phyloP scores from a whole-genome alignment of 2,329 filamentous ascomycete species.

The Alternaria rosae region DNA sequence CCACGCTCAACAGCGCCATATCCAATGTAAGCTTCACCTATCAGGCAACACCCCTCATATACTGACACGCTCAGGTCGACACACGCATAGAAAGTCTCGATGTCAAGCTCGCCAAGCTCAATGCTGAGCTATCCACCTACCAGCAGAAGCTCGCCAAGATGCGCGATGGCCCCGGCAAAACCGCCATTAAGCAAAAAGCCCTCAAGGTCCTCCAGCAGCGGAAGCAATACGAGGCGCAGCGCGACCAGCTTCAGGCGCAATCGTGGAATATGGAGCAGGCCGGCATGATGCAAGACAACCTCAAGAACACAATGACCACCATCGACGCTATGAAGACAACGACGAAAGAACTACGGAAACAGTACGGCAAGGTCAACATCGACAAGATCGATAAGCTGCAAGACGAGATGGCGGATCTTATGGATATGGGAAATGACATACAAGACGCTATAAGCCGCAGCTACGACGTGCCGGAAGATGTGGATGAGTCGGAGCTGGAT shows the following conservation, averaged over 20 bases:
- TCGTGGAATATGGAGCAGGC: constrained; percentile 99
- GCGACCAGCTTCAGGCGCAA: constrained; percentile 91
- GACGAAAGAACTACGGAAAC: constrained; percentile 88
- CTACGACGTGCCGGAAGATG: constrained; percentile 95
- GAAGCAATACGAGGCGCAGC: constrained; percentile 92
- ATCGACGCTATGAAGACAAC: constrained; percentile 98
- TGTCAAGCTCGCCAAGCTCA: constrained; percentile 91
- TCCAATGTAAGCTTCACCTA: constrained; percentile 67
- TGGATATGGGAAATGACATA: constrained; percentile 98
- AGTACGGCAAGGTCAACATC: constrained; percentile 97
- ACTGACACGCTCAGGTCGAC: constrained; percentile 68
- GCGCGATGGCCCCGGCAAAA: constrained; percentile 94
- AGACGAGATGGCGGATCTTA: constrained; percentile 98
- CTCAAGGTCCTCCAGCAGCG: constrained; percentile 92
- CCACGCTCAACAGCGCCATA: constrained; percentile 84
- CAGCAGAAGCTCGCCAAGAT: constrained; percentile 88
- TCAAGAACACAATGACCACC: constrained; percentile 98
- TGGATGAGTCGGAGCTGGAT: constrained; percentile 95
- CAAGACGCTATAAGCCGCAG: constrained; percentile 90
- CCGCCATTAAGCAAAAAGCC: constrained; percentile 90
- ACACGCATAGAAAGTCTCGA: constrained; percentile 84
- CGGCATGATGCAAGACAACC: constrained; percentile 97
- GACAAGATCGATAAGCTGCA: constrained; percentile 98
- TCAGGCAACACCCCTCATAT: constrained; percentile 3
- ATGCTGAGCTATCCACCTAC: constrained; percentile 87